Conservation (phyloP, 1,284 basidiomycete genomes). For the Phenoliferia sp. region DNA sequence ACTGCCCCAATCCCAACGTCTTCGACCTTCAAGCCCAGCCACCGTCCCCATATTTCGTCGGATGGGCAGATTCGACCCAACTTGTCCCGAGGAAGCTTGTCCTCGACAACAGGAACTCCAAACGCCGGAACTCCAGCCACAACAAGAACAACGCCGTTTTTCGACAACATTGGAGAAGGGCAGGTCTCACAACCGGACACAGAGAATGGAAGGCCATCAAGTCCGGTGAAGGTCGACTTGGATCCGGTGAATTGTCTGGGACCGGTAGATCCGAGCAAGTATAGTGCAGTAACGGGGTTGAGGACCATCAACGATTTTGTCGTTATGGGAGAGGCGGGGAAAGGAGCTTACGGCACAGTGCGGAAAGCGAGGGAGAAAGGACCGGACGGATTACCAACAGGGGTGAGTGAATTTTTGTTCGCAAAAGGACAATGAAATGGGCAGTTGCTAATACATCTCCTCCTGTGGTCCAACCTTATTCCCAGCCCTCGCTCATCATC, state of each 20-base stretch:
- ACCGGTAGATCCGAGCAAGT: slow-evolving; percentile 33
- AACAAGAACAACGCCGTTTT: neutral
- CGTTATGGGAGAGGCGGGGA: slow-evolving; percentile 77
- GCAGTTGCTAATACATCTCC: too few relatives aligned
- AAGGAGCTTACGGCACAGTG: slow-evolving; percentile 95
- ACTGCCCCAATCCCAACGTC: neutral
- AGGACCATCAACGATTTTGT: slow-evolving; percentile 69
- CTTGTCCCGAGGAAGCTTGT: slow-evolving; percentile 25
- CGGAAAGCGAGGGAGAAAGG: slow-evolving; percentile 79
- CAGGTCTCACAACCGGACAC: neutral
- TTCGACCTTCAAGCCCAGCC: slow-evolving; percentile 13
- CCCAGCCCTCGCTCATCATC: slow-evolving; percentile 66
- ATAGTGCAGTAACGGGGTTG: slow-evolving; percentile 32
- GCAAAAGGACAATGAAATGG: too few relatives aligned
- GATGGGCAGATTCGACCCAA: slow-evolving; percentile 22
- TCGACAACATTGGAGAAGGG: neutral
- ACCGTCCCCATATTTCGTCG: slow-evolving; percentile 14
- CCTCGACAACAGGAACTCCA: slow-evolving; percentile 17
- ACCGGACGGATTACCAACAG: slow-evolving; percentile 62
- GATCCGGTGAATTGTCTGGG: slow-evolving; percentile 20
- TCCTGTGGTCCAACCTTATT: too few relatives aligned
- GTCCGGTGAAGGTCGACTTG: slow-evolving; percentile 22
- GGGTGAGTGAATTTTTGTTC: slow-evolving; percentile 55
- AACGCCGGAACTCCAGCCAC: neutral
- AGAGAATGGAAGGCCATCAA: neutral